Percentiles rank a stretch among this genome's conserved stretches.
These are phyloP conservation scores for Cryptosporidium felis DNA, from an alignment of 169 alveolate genomes.

Conservation along the genomic window DNA sequence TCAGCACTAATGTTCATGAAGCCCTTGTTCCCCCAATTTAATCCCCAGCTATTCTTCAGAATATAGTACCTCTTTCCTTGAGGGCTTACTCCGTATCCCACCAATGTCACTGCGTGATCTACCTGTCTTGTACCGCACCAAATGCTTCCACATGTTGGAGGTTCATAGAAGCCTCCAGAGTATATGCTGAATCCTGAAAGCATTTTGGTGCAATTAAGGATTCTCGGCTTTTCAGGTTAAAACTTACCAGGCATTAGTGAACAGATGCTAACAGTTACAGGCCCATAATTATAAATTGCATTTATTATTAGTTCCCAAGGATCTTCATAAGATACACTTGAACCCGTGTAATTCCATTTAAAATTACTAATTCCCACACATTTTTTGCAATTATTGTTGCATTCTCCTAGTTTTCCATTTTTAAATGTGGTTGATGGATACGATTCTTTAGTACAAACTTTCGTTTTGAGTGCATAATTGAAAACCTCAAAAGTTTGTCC, in stretches of 20 bases:
- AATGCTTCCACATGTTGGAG: constrained; percentile 71
- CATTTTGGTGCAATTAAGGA: background rate
- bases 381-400: constrained; percentile 18
- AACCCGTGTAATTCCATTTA: constrained; percentile 60
- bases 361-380: constrained; percentile 34
- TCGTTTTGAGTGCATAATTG: constrained; percentile 36
- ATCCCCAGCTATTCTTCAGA: constrained; percentile 87
- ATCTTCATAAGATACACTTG: constrained; percentile 34
- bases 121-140: constrained; percentile 73
- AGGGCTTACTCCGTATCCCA: constrained; percentile 75
- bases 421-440: constrained; percentile 50
- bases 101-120: constrained; percentile 78
- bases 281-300: constrained; percentile 66
- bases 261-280: constrained; percentile 68
- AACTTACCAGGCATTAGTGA: constrained; percentile 70
- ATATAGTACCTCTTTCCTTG: constrained; percentile 77
- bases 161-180: constrained; percentile 58
- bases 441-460: constrained; percentile 46
- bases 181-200: constrained; percentile 29
- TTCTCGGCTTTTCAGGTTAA: background rate
- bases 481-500: constrained; percentile 65
- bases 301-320: constrained; percentile 61
- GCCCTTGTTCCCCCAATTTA: constrained; percentile 86
- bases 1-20: constrained; percentile 75
- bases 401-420: constrained; percentile 33